A percentile compares a stretch with the other conserved stretches of the same genome.
phyloP scores from a whole-genome alignment of 805 yeast species.

The Kodamaea sagamina region DNA sequence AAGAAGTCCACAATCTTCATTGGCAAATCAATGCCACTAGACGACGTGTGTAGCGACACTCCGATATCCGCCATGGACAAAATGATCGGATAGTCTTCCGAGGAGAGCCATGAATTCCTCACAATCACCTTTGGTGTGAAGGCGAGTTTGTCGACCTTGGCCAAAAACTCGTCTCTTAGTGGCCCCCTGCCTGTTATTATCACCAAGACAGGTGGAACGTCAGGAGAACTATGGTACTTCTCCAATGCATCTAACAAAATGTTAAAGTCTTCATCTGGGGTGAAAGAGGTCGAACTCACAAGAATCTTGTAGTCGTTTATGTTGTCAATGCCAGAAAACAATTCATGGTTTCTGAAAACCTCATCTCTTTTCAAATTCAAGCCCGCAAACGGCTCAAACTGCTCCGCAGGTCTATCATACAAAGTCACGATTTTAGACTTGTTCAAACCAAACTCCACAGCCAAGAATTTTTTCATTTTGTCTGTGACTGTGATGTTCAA shows the following conservation, averaged over 20 bases:
- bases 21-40: conserved; percentile 92
- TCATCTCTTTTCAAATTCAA: conserved; percentile 36
- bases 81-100: conserved; percentile 77
- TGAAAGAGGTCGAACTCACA: conserved; percentile 88
- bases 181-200: conserved; percentile 99
- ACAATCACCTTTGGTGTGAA: conserved; percentile 55
- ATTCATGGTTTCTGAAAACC: conserved; percentile 22
- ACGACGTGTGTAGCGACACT: conserved; percentile 84
- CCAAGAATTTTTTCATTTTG: conserved; percentile 64
- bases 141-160: conserved; percentile 43
- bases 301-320: conserved; percentile 56
- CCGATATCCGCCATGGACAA: conserved; percentile 83
- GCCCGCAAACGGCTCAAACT: conserved; percentile 54
- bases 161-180: conserved; percentile 53
- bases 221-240: conserved; percentile 42
- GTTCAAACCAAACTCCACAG: conserved; percentile 52
- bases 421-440: conserved; percentile 56
- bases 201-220: conserved; percentile 58
- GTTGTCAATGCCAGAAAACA: conserved; percentile 29
- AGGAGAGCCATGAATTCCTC: conserved; percentile 71
- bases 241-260: conserved; percentile 69
- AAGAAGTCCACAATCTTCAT: conserved; percentile 97
- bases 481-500: conserved; percentile 80
- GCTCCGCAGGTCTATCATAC: conserved; percentile 83
- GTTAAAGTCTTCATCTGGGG: conserved; percentile 90